Evolutionary conservation across 2,329 filamentous ascomycete species (phyloP), one percentile per base, ranked within the genome.

Genomic region (Colletotrichum melonis): DNA sequence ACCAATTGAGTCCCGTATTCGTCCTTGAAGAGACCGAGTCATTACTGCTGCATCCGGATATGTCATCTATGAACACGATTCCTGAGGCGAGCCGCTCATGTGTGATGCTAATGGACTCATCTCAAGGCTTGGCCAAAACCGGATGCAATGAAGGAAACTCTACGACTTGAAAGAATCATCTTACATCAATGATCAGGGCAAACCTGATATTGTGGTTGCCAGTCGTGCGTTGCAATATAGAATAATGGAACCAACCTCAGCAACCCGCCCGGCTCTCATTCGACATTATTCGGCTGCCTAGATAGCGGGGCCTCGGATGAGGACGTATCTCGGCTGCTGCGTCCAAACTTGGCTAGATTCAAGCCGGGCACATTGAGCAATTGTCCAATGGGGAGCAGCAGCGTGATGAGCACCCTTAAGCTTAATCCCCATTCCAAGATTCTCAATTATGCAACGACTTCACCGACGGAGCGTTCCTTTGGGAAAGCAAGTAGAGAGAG

Each of bases 241-340:
- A 28, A 54, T 35, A 55, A 56, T 63, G 55, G 24, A 28, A 42
- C 46, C 63, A 56, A 42, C 38, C 38, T 42, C 14, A 30, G 24
- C 57, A 35, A 72, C 26, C 28, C 28, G 38, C 26, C 22, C 28
- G 38, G 58, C n/a, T 38, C 38, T 54, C 24, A 68, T 69, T 69
- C 42, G 57, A 63, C 42, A 57, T 69, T 72, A 63, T 42, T 26
- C 46, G 49, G 65, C 58, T 72, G 65, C 64, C 65, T 69, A 42
- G 63, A 63, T 62, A 38, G 42, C 55, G 57, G 58, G 16, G 35
- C 38, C 38, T 58, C 38, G 57, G 49, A 38, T 14, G 55, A 14
- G 55, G n/a, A 30, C 35, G 24, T n/a, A 19, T 60, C 42, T 54
- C 62, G 56, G 68, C 38, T 14, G 42, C 32, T 46, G 5, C n/a